phyloP scores from a whole-genome alignment of 805 yeast genomes.

The Myxozyma neotropica region DNA sequence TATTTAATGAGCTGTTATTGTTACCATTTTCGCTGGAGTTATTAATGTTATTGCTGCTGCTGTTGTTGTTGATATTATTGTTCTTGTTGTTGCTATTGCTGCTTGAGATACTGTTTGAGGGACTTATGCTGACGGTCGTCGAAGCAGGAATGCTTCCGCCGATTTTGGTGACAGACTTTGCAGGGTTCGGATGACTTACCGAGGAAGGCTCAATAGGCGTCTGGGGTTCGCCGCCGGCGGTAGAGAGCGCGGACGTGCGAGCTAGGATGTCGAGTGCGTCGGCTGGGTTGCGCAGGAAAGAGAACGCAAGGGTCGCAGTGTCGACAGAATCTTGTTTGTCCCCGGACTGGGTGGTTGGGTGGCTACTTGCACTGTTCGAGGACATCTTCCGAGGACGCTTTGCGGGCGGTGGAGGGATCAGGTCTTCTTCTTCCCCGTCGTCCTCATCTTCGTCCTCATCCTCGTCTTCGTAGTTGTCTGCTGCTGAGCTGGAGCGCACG shows the following conservation, averaged over 20 bases:
- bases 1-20: too few relatives aligned
- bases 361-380: not conserved
- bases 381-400: constrained; percentile 1
- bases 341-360: too few relatives aligned
- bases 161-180: not conserved
- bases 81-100: too few relatives aligned
- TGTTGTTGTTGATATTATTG: too few relatives aligned
- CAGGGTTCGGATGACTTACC: not conserved
- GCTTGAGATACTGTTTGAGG: too few relatives aligned
- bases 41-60: too few relatives aligned
- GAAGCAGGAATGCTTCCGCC: too few relatives aligned
- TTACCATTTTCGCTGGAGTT: too few relatives aligned
- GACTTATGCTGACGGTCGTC: too few relatives aligned
- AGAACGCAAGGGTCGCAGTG: constrained; percentile 28
- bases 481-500: not conserved
- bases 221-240: not conserved
- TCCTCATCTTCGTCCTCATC: too few relatives aligned
- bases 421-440: not conserved
- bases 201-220: not conserved
- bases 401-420: not conserved
- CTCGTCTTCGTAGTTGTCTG: not conserved
- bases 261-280: constrained; percentile 35
- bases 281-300: constrained; percentile 32
- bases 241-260: constrained; percentile 3
- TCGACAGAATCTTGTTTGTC: constrained; percentile 16